phyloP scores from a whole-genome alignment of 2,329 filamentous ascomycete species.

The Byssothecium circinans region DNA sequence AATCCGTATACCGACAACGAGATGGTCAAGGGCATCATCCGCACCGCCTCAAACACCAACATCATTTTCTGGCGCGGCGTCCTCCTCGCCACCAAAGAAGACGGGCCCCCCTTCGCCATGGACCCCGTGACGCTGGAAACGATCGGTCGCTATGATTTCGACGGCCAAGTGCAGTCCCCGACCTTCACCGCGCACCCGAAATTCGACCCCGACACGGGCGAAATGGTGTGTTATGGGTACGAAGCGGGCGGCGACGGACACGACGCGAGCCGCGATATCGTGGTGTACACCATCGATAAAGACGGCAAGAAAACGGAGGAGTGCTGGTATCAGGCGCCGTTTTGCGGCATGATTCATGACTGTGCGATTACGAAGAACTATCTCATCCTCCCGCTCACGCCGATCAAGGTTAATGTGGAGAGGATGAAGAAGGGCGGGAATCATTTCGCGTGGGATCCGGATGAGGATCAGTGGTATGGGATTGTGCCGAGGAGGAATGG shows the following conservation, averaged over 20 bases:
- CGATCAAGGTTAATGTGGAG: slow-evolving; percentile 41
- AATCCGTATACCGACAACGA: slow-evolving; percentile 62
- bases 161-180: slow-evolving; percentile 42
- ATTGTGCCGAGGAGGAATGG: slow-evolving; percentile 55
- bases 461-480: slow-evolving; percentile 60
- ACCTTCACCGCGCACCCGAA: slow-evolving; percentile 52
- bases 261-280: slow-evolving; percentile 42
- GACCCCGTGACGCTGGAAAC: slow-evolving; percentile 48
- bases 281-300: slow-evolving; percentile 45
- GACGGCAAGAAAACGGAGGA: slow-evolving; percentile 44
- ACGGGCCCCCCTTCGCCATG: slow-evolving; percentile 44
- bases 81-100: slow-evolving; percentile 57
- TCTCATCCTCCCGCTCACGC: slow-evolving; percentile 43
- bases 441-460: slow-evolving; percentile 48
- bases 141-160: slow-evolving; percentile 44
- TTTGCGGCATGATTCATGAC: slow-evolving; percentile 46
- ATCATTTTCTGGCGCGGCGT: slow-evolving; percentile 61
- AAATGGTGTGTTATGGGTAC: slow-evolving; percentile 48
- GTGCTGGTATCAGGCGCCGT: slow-evolving; percentile 46
- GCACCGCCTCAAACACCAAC: slow-evolving; percentile 63
- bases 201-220: slow-evolving; percentile 46
- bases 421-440: slow-evolving; percentile 44
- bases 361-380: slow-evolving; percentile 46
- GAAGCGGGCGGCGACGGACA: slow-evolving; percentile 44
- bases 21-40: slow-evolving; percentile 57